Evolutionary conservation across 2,329 filamentous ascomycete genomes (phyloP), one percentile per base, ranked within the genome.

Genomic region (Zalaria obscura): DNA sequence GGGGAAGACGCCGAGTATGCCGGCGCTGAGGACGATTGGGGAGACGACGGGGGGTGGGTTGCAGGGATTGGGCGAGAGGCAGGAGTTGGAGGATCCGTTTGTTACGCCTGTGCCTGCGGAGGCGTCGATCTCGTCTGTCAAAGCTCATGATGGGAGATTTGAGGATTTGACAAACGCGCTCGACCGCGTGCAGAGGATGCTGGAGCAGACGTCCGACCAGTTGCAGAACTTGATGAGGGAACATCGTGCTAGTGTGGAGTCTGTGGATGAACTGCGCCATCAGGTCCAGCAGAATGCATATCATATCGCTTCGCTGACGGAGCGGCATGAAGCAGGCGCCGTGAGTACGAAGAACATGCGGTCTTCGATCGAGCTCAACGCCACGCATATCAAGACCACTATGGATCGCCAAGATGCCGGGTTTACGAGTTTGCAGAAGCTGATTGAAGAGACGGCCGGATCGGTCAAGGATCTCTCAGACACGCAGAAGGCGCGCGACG

Each of bases 51-150:
- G 18, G 18, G 18, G 18, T 18, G 18, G 18, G 18, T 7, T 32
- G 7, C 7, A 32, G 7, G n/a, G 7, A 2, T 2, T n/a, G 7
- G 29, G 7, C 2, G n/a, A 32, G 29, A n/a, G 29, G 7, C 7
- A 7, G 29, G 29, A 32, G 29, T 7, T 32, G n/a, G 46, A 48
- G 10, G 46, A 48, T 28, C 46, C 46, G 4, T 48, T 48, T 33
- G 29, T n/a, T n/a, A 32, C 29, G 29, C 36, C 37, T 7, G 39
- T 38, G 25, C 41, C 41, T 5, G 33, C 37, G 8, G 31, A 36
- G 25, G 36, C 31, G 25, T 36, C 36, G 29, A 44, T 40, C 11
- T 34, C 37, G 10, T 18, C 18, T 18, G 18, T 18, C 18, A 18
- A 18, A 18, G 18, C 18, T 18, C 18, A 18, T 18, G 18, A 18